Evolutionary conservation across 1,139 yeast genomes (phyloP), one percentile per base, ranked within the genome.

Genomic region (Diutina rugosa): DNA sequence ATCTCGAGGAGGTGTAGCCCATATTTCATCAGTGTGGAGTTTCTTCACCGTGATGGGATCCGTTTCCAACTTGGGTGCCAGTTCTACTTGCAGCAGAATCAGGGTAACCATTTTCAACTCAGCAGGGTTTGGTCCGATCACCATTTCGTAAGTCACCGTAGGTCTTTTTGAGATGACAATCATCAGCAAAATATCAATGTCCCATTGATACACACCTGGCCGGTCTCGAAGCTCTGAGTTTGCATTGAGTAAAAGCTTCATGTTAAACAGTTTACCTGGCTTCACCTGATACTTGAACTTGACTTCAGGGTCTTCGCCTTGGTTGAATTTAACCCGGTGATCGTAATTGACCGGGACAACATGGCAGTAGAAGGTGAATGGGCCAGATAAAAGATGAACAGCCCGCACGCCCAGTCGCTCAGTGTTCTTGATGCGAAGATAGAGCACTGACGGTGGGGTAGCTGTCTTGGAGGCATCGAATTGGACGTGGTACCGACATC

Each of bases 341-440:
- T 73, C 63, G 63, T 77, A 83, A 59, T 79, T 76, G 61, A 65
- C 62, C 0, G 87, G 87, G 9, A 82, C 72, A 4, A 82, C 79
- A 65, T 82, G 87, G 58, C 82, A 75, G 61, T 83, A 83, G 29
- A 82, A 66, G 3, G 81, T 72, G 61, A 81, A 82, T 0, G 88
- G 88, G 0, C 88, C 87, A 44, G 80, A 78, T 41, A 82, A 63
- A 45, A 77, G 59, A 61, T 81, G 84, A 45, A 82, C 71, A 2
- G 87, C 84, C 54, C 85, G 65, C 28, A 82, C 70, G 7, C 78
- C 62, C 1, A 81, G 68, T 51, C 67, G 72, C 61, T 82, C 87
- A 29, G 70, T 67, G 64, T 83, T 83, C 61, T 78, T 79, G 45
- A 82, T 67, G 29, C 81, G 69, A 45, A 81, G 66, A 60, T 64